A percentile compares a stretch with the other conserved stretches of the same genome.
Conservation (phyloP, 345 rosid genomes). For the Eucalyptus marginata region DNA sequence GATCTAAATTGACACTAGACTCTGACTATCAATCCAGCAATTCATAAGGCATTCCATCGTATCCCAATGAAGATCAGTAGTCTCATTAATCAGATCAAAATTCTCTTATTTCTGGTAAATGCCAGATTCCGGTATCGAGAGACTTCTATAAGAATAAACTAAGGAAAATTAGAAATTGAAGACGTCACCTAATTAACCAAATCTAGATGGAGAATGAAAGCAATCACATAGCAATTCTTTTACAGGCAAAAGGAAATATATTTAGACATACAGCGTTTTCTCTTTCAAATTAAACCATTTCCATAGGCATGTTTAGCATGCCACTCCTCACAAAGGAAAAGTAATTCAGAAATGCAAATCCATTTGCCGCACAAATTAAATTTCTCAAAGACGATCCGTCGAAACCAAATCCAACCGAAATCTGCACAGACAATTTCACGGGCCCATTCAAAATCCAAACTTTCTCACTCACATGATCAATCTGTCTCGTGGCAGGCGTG, state of each 20-base stretch:
- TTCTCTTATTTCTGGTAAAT: neutral
- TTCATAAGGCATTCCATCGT: neutral
- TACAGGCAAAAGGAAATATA: neutral
- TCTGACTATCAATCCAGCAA: neutral
- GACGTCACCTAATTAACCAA: neutral
- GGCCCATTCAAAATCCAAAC: neutral
- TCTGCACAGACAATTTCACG: neutral
- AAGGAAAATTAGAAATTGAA: neutral
- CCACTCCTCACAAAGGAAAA: neutral
- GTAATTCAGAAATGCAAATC: neutral
- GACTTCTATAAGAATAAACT: neutral
- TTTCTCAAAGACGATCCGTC: neutral
- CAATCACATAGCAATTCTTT: neutral
- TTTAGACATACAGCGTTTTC: neutral
- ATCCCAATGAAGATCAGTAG: neutral
- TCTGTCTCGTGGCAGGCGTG: slow-evolving; percentile 91
- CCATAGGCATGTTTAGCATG: neutral
- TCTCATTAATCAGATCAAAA: neutral
- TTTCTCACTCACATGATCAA: slow-evolving; percentile 86
- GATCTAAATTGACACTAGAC: neutral
- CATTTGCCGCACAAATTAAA: neutral
- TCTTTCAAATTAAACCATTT: neutral
- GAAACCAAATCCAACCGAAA: neutral
- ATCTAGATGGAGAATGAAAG: neutral
- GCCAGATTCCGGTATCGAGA: neutral